phyloP scores from a whole-genome alignment of 2,329 filamentous ascomycete species.

The Penicillium olsonii region DNA sequence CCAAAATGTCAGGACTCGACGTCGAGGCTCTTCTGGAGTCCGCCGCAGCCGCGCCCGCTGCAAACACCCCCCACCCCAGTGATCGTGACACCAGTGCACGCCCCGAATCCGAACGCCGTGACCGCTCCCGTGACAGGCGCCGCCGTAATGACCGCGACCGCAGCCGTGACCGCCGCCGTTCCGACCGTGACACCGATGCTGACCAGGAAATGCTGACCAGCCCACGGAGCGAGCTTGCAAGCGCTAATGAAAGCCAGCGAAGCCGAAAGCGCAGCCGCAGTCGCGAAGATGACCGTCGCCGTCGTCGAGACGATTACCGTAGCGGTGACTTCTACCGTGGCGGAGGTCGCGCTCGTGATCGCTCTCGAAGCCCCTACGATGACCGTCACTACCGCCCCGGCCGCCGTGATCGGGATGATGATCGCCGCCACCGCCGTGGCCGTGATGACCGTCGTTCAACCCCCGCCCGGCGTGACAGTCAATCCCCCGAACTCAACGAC shows the following conservation, averaged over 20 bases:
- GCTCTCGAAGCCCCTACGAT: constrained; percentile 70
- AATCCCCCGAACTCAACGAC: constrained; percentile 73
- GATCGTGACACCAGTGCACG: constrained; percentile 61
- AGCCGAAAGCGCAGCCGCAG: constrained; percentile 79
- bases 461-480: constrained; percentile 44
- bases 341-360: constrained; percentile 64
- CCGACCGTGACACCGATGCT: constrained; percentile 55
- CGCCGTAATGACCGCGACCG: constrained; percentile 58
- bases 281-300: constrained; percentile 72
- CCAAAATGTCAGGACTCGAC: constrained; percentile 69
- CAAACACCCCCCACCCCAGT: constrained; percentile 44
- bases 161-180: constrained; percentile 55
- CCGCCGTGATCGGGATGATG: constrained; percentile 51
- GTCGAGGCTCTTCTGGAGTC: constrained; percentile 91
- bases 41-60: constrained; percentile 62
- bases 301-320: constrained; percentile 61
- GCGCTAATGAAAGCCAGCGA: constrained; percentile 68
- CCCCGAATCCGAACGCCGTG: constrained; percentile 57
- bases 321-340: constrained; percentile 73
- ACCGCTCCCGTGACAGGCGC: constrained; percentile 58
- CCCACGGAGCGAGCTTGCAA: constrained; percentile 73
- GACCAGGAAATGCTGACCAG: constrained; percentile 65
- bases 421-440: constrained; percentile 54
- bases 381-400: constrained; percentile 58
- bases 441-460: constrained; percentile 49